Base-by-base conservation (phyloP, 805 yeast genomes). In the Candida gorgasii region DNA sequence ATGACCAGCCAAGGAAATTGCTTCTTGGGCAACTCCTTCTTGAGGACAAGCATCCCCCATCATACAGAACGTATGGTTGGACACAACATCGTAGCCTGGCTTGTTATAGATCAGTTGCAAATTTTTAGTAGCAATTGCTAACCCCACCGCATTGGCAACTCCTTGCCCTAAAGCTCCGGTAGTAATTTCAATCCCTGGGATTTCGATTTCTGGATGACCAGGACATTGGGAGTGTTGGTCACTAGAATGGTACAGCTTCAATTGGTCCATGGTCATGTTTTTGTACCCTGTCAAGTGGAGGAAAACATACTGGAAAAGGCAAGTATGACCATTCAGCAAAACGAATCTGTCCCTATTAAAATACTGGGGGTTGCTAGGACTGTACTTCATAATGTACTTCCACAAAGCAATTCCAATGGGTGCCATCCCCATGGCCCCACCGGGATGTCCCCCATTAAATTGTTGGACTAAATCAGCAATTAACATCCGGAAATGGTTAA, bases 91-190 rank as follows among this genome's bases (percentile, higher is more conserved):
- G 43, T 45, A 62, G 4, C 52, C 60, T 15, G 64, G 64, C 45
- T 51, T 54, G 56, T 68, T 68, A 47, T 60, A 67, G 17, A 56
- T 58, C 8, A 62, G 68, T 9, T 43, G 57, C 39, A 67, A 51
- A 36, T 67, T 61, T 43, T 65, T 65, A 5, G 58, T 36, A 17
- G 72, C 72, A 17, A 67, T 55, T 5, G 73, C 73, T 38, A 67
- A 41, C 9, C 73, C 73, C 12, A 68, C 69, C 9, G 68, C 59
- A 46, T 67, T 67, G 17, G 72, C 52, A 19, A 67, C 55, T 39
- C 73, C 73, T 51, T 67, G 73, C n/a, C 73, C 73, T 24, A 67
- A 47, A n/a, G 70, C 66, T 18, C 72, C 72, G 8, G 71, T 67
- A 20, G 72, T 67, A 39, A 65, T 58, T 46, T 67, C 73, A 20